Evolutionary conservation across 2,329 filamentous ascomycete genomes (phyloP), one percentile per base, ranked within the genome.

Genomic region (Pestalotiopsis sp.): DNA sequence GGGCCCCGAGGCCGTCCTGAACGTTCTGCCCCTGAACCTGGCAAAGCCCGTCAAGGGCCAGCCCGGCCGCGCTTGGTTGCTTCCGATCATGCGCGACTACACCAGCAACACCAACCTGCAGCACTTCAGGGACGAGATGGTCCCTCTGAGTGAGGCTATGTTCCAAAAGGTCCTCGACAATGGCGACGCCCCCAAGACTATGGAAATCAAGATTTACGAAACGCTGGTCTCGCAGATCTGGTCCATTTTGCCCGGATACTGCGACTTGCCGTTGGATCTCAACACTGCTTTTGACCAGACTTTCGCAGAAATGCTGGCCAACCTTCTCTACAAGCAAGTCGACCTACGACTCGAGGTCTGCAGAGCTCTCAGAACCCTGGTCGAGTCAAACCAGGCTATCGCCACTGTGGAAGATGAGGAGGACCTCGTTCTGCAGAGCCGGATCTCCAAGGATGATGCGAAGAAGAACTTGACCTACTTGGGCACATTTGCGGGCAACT

Each of bases 191-290:
- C 93, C 95, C 77, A 98, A 97, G 85, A 96, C 94, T 0, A 95
- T 97, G 87, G 94, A 98, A 79, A 88, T 96, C 77, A 99, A 99
- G 85, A 97, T 99, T 69, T 99, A 78, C 70, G 78, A 99, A 82
- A 98, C 96, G 0, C 85, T 99, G 4, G 93, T 99, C 9, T 92
- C 97, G 73, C 96, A 99, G 78, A 95, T 95, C 57, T 99, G 96
- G 96, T 94, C 93, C 0, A 91, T 93, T 65, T 86, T 99, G 17
- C 95, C 96, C 0, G 96, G 96, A 1, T 99, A 98, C 82, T 98
- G 96, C 79, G 94, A 98, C 78, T 84, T 98, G 66, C 95, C 96
- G 1, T 82, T 97, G 45, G 96, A 99, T 77, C 77, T 95, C 57
- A 82, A 81, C 4, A 85, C 91, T 71, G 86, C 93, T 1, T 97